Percentiles rank a stretch among this genome's conserved stretches.
phyloP scores from a whole-genome alignment of 192 early-diverging fungal genomes.

The Mortierella hygrophila region DNA sequence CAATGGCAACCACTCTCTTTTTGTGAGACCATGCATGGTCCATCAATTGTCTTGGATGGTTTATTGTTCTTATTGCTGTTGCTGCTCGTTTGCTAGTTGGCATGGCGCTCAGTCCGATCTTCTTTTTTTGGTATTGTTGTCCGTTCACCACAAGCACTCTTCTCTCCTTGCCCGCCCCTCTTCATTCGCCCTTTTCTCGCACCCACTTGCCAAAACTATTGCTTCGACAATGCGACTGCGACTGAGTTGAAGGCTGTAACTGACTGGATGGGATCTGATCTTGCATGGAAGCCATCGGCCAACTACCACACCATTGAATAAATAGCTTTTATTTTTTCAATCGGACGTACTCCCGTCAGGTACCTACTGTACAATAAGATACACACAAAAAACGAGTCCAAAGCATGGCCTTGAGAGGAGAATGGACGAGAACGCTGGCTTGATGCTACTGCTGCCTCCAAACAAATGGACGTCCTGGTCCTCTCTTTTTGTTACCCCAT shows the following conservation, averaged over 20 bases:
- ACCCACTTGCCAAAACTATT: neutral
- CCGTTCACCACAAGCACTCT: too few species aligned
- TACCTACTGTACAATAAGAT: neutral
- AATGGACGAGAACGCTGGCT: neutral
- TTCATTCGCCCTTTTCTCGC: neutral
- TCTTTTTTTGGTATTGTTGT: neutral
- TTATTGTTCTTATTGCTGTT: neutral
- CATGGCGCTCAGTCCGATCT: neutral
- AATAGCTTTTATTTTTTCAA: neutral
- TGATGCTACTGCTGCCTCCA: neutral
- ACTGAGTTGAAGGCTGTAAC: conserved; percentile 1
- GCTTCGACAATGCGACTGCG: neutral
- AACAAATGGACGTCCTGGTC: neutral
- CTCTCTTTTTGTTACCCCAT: neutral
- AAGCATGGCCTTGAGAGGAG: neutral
- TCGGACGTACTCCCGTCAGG: neutral
- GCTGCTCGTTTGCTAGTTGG: neutral
- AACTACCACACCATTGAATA: neutral
- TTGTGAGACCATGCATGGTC: conserved; percentile 1
- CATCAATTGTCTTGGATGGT: neutral
- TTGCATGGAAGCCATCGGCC: neutral
- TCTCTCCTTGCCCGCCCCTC: too few species aligned
- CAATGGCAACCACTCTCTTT: neutral
- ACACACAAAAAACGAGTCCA: neutral
- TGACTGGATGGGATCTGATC: neutral